Percentiles rank a stretch among this genome's conserved stretches.
These are phyloP conservation scores for Euphorbia tirucalli DNA, from an alignment of 345 rosid genomes.

Conservation along the genomic window DNA sequence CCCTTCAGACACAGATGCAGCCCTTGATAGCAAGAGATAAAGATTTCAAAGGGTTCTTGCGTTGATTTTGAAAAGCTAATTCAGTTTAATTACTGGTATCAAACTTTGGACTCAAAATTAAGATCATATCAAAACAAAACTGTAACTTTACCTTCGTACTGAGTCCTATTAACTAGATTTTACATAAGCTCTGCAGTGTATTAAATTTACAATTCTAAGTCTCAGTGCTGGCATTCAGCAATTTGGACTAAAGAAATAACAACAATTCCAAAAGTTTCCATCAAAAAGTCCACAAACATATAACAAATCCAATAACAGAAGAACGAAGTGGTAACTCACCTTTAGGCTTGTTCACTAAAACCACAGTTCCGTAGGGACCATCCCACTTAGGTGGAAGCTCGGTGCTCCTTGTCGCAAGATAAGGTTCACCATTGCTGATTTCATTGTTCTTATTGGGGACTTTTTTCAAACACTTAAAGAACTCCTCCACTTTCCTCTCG, in stretches of 20 bases:
- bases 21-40: background rate
- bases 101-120: no score
- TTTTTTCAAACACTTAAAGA: conserved; percentile 85
- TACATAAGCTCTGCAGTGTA: background rate
- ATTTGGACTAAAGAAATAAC: background rate
- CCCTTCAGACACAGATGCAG: background rate
- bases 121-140: background rate
- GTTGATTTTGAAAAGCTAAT: no score
- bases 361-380: conserved; percentile 72
- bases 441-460: conserved; percentile 49
- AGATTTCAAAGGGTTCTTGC: background rate
- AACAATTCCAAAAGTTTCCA: background rate
- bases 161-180: background rate
- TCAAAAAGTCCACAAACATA: background rate
- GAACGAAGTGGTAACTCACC: conserved; percentile 36
- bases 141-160: background rate
- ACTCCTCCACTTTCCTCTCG: conserved; percentile 85
- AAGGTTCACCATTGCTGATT: conserved; percentile 60
- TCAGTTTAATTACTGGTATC: no score
- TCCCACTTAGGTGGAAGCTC: conserved; percentile 92
- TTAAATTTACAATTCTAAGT: background rate
- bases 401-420: conserved; percentile 58
- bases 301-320: background rate
- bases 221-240: background rate
- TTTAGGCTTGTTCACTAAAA: conserved; percentile 91